Base-by-base conservation (phyloP, 1,284 basidiomycete species). In the Sporisorium exsertum region DNA sequence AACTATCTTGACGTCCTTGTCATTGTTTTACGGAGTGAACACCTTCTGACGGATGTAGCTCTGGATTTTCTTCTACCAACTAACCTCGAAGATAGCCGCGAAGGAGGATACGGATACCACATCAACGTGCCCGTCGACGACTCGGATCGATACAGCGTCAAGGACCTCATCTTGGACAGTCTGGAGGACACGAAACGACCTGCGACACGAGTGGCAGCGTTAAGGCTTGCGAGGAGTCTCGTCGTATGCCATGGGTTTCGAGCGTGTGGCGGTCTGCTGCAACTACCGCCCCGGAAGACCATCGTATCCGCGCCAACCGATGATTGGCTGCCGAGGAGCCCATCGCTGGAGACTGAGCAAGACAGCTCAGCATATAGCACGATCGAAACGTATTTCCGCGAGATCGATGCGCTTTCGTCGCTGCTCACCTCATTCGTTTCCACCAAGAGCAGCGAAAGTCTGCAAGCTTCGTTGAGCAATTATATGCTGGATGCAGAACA, bases 401-500 rank as follows among this genome's bases (percentile, higher is more conserved):
- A 75, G 43, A 55, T 81, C 50, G 75, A 79, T 22, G 20, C 58
- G 4, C 69, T 69, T 12, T 57, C 73, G 5, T 62, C 72, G 3
- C 64, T 81, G 10, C 54, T 75, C 10, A n/a, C 66, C 13, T 43
- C 33, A 3, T 63, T 79, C 22, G 64, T 51, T 10, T 37, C 62
- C 10, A 46, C 43, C 12, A 32, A 55, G 7, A 66, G 40, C 37
- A 32, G 27, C n/a, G 69, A 62, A n/a, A 15, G 50, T 45, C 20
- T 72, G n/a, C 74, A 72, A 33, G 63, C 47, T 2, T 69, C 69
- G 18, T 52, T 77, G 13, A 65, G 62, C 58, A 68, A 57, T 79
- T 96, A 95, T 85, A 88, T 96, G 40, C 88, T 89, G 15, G 94
- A 96, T 79, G 93, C 93, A 1, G 86, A 94, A 26, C 84, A 89